Base-by-base conservation (phyloP, 768 basidiomycete genomes). In the Kwoniella sp. region DNA sequence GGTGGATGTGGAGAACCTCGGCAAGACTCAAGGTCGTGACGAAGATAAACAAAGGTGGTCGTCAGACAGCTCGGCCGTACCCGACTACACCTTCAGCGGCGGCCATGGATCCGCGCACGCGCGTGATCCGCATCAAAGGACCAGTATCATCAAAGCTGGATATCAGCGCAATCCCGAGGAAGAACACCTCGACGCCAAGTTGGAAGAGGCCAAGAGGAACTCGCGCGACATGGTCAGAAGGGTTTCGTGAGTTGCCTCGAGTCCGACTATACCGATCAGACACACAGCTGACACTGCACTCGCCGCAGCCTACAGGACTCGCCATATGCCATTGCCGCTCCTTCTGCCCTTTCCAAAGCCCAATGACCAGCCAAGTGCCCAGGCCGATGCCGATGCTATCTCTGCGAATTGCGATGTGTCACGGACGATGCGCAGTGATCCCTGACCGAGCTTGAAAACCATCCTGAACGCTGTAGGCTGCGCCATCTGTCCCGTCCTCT, bases 151-250 rank as follows among this genome's bases (percentile, higher is more conserved):
- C 28, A 64, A 64, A 32, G 51, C 52, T 22, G 27, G 37, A 12
- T 54, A 54, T 36, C 44, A 46, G n/a, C n/a, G n/a, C n/a, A n/a
- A n/a, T 20, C 46, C 44, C 28, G 43, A 26, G 31, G 65, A 67
- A 33, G 62, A 63, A 37, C n/a, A 34, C 14, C 36, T 67, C 10
- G 59, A n/a, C n/a, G n/a, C n/a, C n/a, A n/a, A n/a, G n/a, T n/a
- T n/a, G n/a, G n/a, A 60, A 8, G 37, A 38, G 9, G 60, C 59
- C 2, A 49, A 44, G 33, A 19, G 59, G 33, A 50, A 57, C 27
- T 62, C 63, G 29, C 46, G 53, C 23, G 61, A 63, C 1, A 49
- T 62, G 51, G 28, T 50, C 29, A 50, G 55, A 25, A 52, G 59
- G 33, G 56, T 50, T 15, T 66, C 64, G 64, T 66, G 32, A 58